Evolutionary conservation across 495 filamentous ascomycete genomes (phyloP), one percentile per base, ranked within the genome.

Genomic region (Hypoxylon lienhwacheense): DNA sequence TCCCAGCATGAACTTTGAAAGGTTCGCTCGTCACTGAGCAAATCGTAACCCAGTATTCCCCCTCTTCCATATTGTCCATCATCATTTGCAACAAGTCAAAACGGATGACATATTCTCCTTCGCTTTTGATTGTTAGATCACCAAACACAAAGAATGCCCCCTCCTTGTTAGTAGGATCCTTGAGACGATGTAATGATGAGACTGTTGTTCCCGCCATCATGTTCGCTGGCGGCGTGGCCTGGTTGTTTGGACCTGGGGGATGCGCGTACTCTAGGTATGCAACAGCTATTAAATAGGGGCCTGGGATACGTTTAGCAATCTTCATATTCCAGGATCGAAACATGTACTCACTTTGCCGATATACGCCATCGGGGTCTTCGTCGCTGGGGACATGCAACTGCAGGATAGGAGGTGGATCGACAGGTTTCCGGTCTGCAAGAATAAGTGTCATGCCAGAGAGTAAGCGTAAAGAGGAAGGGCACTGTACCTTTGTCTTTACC

Each of bases 81-180:
- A 55, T 73, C 76, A 95, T 85, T 69, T 96, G 90, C 64, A 88
- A 92, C 19, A 98, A 79, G 47, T 82, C 90, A 66, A 98, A 97
- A 31, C 87, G 84, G 53, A 97, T 75, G 19, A 88, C 77, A 57
- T 83, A 95, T 4, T 79, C 78, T 17, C 93, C 93, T 57, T 90
- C 87, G 14, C 87, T 76, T 67, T 88, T 86, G 19, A 95, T 83
- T 0, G 92, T 96, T 12, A 98, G 73, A 68, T 98, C 93, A 4
- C 88, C 88, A 71, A 96, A 97, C n/a, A 97, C 88, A 54, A 98
- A 97, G 74, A 95, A 98, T 1, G 88, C 91, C 8, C 90, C 91
- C 77, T 97, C 92, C 81, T 63, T 82, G 69, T 98, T 96, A 66
- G 92, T 83, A 10, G 87, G 82, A 67, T 97, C 91, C 70, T 97